A percentile compares a stretch with the other conserved stretches of the same genome.
phyloP scores from a whole-genome alignment of 192 early-diverging fungal genomes.

The Endogone sp. region DNA sequence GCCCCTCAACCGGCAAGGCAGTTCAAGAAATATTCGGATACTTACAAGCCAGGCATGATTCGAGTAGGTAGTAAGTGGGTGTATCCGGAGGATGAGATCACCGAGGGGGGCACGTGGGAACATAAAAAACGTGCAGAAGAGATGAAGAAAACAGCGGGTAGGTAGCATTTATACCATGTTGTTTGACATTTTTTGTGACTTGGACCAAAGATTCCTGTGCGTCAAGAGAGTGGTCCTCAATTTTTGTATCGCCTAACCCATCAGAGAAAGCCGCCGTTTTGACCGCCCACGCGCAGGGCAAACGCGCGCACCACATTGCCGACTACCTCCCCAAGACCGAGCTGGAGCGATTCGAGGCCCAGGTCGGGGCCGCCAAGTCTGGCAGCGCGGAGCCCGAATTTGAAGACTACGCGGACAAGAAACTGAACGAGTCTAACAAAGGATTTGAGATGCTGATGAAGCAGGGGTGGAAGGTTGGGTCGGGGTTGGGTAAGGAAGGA shows the following conservation, averaged over 20 bases:
- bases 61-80: slow-evolving; percentile 23
- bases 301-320: slow-evolving; percentile 25
- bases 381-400: slow-evolving; percentile 5
- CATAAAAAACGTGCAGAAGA: slow-evolving; percentile 24
- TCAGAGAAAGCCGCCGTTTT: slow-evolving; percentile 19
- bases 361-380: slow-evolving; percentile 20
- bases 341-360: slow-evolving; percentile 16
- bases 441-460: slow-evolving; percentile 27
- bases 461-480: slow-evolving; percentile 23
- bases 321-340: slow-evolving; percentile 22
- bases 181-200: not conserved
- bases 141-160: slow-evolving; percentile 24
- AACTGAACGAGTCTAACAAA: slow-evolving; percentile 18
- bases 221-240: no score
- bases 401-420: slow-evolving; percentile 23
- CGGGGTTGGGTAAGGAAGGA: slow-evolving; percentile 20
- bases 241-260: not conserved
- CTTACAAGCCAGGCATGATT: slow-evolving; percentile 22
- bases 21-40: slow-evolving; percentile 22
- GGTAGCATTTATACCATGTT: slow-evolving; percentile 2
- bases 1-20: not conserved
- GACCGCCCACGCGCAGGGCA: slow-evolving; percentile 16
- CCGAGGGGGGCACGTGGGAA: slow-evolving; percentile 24
- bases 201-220: no score
- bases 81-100: slow-evolving; percentile 28